Evolutionary conservation across 164 flowering plant genomes (phyloP), one percentile per base, ranked within the genome.

Genomic region (Chloranthus sessilifolius): DNA sequence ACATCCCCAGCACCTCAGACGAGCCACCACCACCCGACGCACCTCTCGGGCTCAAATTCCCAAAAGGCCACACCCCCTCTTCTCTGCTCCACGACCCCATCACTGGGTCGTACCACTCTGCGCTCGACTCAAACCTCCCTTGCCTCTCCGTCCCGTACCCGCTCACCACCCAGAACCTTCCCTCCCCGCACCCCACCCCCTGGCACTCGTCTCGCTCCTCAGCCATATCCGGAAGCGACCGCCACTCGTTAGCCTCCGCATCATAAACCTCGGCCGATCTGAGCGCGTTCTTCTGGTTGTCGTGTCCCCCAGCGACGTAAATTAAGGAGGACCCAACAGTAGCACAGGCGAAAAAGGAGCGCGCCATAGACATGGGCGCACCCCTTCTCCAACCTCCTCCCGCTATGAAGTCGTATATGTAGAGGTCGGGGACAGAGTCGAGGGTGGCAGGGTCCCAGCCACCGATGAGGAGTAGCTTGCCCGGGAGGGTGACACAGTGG

Each of bases 391-490:
- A 66, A 5, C 59, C 31, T 0, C 66, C 53, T 2, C 60, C 39
- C 5, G 11, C 3, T n/a, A 29, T 12, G 25, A 65, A 24, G n/a
- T 70, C 68, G 33, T 28, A 43, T 5, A 70, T 52, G 36, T 31
- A 52, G 4, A 70, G 71, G 27, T 60, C 52, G 3, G 50, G 29
- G 5, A 66, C 63, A 0, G 75, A 63, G 14, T 70, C 65, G 4
- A 59, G 55, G 6, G 63, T 66, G 7, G 24, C 6, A 3, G 68
- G 68, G 37, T 70, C 71, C 71, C 71, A 70, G n/a, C 75, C 75
- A 21, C 75, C 75, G 2, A 70, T 16, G 3, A 70, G 43, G 14
- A 70, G 15, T 3, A 70, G 42, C 36, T 70, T 70, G 7, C 56
- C 52, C 9, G 48, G 34, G n/a, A 56, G 45, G 30, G 59, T 65